phyloP scores from a whole-genome alignment of 352 stramenopile species.

The Pythium graminicola region DNA sequence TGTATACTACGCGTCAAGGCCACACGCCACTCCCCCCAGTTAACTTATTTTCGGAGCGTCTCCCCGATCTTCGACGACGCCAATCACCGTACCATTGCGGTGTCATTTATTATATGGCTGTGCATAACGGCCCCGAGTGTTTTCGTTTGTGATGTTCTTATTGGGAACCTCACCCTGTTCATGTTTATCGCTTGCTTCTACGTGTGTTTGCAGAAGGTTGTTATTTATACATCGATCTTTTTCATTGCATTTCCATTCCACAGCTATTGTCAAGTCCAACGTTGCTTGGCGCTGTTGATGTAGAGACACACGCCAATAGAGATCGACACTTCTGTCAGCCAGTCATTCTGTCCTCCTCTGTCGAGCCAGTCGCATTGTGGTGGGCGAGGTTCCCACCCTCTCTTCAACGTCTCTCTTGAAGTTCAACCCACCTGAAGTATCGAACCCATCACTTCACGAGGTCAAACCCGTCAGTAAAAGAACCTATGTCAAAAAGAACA shows the following conservation, averaged over 20 bases:
- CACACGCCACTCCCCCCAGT: not conserved
- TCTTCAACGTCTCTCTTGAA: too few relatives aligned
- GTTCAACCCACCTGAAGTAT: too few relatives aligned
- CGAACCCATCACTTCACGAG: not conserved
- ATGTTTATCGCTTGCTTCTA: not conserved
- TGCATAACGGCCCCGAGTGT: too few relatives aligned
- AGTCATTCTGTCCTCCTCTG: too few relatives aligned
- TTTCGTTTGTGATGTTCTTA: too few relatives aligned
- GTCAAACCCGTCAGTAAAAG: constrained; percentile 1
- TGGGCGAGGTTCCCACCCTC: not conserved
- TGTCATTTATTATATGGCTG: too few relatives aligned
- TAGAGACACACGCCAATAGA: not conserved
- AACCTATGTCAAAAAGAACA: not conserved
- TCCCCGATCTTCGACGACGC: too few relatives aligned
- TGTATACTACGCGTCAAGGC: not conserved
- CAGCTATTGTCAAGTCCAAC: too few relatives aligned
- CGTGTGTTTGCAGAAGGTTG: not conserved
- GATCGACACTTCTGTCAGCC: not conserved
- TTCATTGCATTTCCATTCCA: too few relatives aligned
- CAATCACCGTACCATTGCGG: not conserved
- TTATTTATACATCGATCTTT: too few relatives aligned
- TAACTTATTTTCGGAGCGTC: not conserved
- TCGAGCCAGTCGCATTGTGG: constrained; percentile 2
- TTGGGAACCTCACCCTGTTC: too few relatives aligned
- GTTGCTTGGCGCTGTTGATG: too few relatives aligned